phyloP scores from a whole-genome alignment of 768 basidiomycete species.

The Boletellus emodensis region DNA sequence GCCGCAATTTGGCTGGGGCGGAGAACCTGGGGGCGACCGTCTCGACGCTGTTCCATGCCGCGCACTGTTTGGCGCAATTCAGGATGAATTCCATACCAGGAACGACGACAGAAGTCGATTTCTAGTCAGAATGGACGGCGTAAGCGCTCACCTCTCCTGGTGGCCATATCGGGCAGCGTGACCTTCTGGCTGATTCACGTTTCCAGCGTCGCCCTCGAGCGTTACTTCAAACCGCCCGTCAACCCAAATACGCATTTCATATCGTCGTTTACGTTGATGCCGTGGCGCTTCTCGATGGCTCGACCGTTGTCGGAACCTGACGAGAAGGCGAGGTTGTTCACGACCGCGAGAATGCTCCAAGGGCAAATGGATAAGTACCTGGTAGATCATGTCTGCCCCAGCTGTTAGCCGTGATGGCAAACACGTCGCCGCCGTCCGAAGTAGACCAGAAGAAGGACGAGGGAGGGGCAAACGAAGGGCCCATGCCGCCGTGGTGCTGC shows the following conservation, averaged over 20 bases:
- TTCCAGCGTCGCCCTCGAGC: constrained; percentile 15
- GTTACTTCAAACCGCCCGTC: constrained; percentile 16
- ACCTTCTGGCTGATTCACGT: background rate
- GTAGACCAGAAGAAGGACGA: background rate
- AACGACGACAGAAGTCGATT: constrained; percentile 14
- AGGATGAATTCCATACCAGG: constrained; percentile 18
- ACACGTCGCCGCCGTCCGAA: background rate
- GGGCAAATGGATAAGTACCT: constrained; percentile 14
- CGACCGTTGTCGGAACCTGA: constrained; percentile 2
- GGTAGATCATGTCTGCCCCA: constrained; percentile 14
- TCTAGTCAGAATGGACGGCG: constrained; percentile 7
- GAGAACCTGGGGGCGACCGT: constrained; percentile 7
- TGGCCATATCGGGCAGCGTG: too few relatives aligned
- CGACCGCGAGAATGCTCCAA: constrained; percentile 12
- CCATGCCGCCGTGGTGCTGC: constrained; percentile 2
- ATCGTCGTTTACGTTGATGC: constrained; percentile 12
- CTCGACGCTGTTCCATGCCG: constrained; percentile 20
- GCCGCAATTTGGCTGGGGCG: constrained; percentile 8
- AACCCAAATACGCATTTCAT: constrained; percentile 18
- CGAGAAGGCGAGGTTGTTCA: constrained; percentile 11
- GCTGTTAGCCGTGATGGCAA: background rate
- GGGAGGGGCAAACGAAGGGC: background rate
- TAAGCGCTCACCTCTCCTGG: background rate
- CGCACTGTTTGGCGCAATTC: constrained; percentile 19
- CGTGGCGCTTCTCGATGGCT: constrained; percentile 17